phyloP scores from a whole-genome alignment of 306 rosid genomes.

The Citrullus mucosospermus region DNA sequence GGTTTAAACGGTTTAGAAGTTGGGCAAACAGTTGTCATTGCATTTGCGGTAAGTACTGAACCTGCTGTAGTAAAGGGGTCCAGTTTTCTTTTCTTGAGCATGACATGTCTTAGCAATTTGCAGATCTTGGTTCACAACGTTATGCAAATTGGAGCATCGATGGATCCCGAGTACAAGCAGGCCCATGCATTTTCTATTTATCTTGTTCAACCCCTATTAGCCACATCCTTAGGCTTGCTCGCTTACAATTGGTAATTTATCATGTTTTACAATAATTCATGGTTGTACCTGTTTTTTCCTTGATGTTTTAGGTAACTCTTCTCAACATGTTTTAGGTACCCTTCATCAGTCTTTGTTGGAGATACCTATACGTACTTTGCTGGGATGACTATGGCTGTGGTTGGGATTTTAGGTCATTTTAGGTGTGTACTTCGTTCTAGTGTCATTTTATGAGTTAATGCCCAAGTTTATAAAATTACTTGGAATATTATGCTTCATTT shows the following conservation, averaged over 20 bases:
- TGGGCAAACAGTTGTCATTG: conserved; percentile 79
- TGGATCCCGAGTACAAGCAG: conserved; percentile 61
- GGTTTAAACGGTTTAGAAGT: conserved; percentile 85
- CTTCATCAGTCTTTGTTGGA: conserved; percentile 91
- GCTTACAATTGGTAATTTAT: conserved; percentile 59
- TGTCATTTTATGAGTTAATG: too few relatives aligned
- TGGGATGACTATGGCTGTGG: conserved; percentile 97
- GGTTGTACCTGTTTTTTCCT: conserved; percentile 4
- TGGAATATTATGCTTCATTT: too few relatives aligned
- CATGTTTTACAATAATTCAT: background rate
- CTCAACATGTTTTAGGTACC: conserved; percentile 48
- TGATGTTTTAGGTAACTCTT: conserved; percentile 7
- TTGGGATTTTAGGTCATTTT: conserved; percentile 89
- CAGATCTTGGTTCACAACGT: conserved; percentile 70
- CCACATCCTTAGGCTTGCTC: conserved; percentile 64
- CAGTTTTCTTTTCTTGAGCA: conserved; percentile 9
- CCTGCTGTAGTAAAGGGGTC: conserved; percentile 5
- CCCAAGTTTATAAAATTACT: too few relatives aligned
- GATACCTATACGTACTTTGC: conserved; percentile 96
- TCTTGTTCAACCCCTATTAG: conserved; percentile 66
- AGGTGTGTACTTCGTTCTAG: conserved; percentile 31
- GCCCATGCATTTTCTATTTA: conserved; percentile 80
- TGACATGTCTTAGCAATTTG: conserved; percentile 16
- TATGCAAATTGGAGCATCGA: conserved; percentile 79
- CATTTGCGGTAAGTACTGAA: conserved; percentile 57